Evolutionary conservation across 495 filamentous ascomycete species (phyloP).

Genomic region (Penicillium daleae): DNA sequence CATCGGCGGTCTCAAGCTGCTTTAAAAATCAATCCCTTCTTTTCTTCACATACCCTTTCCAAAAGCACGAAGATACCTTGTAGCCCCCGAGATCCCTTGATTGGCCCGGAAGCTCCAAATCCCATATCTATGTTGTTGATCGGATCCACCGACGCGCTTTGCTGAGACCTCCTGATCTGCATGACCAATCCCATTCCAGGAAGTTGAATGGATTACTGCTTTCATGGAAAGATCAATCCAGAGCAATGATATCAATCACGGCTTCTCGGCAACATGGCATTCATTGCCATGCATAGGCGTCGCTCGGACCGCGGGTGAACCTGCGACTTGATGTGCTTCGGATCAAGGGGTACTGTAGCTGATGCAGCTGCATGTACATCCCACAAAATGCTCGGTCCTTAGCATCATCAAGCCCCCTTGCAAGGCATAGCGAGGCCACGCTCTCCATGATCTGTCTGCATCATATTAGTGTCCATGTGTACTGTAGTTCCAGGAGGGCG

Average conservation of each 20-base stretch:
- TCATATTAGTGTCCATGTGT: background rate
- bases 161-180: slow-evolving; percentile 27
- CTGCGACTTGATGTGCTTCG: background rate
- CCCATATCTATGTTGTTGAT: background rate
- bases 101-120: slow-evolving; percentile 15
- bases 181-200: slow-evolving; percentile 22
- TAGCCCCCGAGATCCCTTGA: slow-evolving; percentile 16
- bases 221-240: background rate
- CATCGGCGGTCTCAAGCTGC: background rate
- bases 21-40: slow-evolving; percentile 24
- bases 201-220: background rate
- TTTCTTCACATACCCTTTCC: slow-evolving; percentile 15
- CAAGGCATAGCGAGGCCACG: background rate
- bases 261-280: too few species aligned
- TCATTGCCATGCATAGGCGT: background rate
- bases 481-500: background rate
- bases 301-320: background rate
- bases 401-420: background rate
- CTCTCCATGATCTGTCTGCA: background rate
- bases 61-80: slow-evolving; percentile 25
- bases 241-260: too few species aligned
- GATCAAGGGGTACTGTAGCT: background rate
- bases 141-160: slow-evolving; percentile 17
- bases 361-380: background rate
- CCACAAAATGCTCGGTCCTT: background rate